phyloP scores from a whole-genome alignment of 2,329 filamentous ascomycete species.

The Fusarium falciforme region DNA sequence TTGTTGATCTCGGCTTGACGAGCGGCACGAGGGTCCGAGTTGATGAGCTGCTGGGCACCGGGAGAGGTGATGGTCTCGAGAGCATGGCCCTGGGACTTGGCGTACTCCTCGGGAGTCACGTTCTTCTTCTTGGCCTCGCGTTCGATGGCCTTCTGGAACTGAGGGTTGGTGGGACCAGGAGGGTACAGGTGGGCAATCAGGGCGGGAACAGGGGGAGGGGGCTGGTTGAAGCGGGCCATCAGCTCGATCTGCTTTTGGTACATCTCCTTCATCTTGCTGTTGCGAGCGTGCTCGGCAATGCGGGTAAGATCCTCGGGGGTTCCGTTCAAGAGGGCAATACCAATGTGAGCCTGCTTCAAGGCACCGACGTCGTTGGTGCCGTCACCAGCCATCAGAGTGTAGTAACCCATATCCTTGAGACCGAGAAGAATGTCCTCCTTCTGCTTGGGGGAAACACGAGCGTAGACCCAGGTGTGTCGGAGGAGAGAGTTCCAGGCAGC shows the following conservation, averaged over 20 bases:
- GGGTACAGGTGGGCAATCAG: constrained; percentile 95
- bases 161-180: constrained; percentile 89
- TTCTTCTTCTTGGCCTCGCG: constrained; percentile 86
- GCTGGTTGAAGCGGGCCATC: constrained; percentile 96
- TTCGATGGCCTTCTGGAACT: constrained; percentile 92
- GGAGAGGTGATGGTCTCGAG: constrained; percentile 76
- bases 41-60: constrained; percentile 70
- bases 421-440: constrained; percentile 99
- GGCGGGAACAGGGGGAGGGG: constrained; percentile 88
- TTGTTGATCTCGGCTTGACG: constrained; percentile 71
- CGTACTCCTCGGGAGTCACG: constrained; percentile 69
- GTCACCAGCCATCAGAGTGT: constrained; percentile 98
- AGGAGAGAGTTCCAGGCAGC: constrained; percentile 80
- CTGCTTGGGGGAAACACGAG: constrained; percentile 96
- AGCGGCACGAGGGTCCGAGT: constrained; percentile 42
- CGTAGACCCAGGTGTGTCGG: constrained; percentile 96
- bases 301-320: constrained; percentile 89
- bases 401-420: constrained; percentile 96
- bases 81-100: constrained; percentile 62
- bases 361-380: constrained; percentile 98
- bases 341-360: constrained; percentile 97
- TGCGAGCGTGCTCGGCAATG: constrained; percentile 93
- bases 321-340: constrained; percentile 94
- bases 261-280: constrained; percentile 97
- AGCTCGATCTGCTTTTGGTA: constrained; percentile 95